Evolutionary conservation across 2,329 filamentous ascomycete genomes (phyloP).

Genomic region (Sphaerulina musiva): DNA sequence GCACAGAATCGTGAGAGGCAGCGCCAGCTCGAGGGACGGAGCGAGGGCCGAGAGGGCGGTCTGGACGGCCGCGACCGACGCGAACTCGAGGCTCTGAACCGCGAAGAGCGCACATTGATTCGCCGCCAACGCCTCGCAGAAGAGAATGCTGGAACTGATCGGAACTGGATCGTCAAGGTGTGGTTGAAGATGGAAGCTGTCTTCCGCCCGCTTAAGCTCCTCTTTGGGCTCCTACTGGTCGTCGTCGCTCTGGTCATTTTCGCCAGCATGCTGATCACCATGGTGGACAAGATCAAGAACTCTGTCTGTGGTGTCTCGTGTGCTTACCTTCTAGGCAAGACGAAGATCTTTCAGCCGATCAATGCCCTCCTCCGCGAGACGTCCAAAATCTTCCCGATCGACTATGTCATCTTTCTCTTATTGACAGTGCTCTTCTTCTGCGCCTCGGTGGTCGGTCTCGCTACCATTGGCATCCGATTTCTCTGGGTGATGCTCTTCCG

Average conservation of each 20-base stretch:
- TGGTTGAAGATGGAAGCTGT: constrained; percentile 79
- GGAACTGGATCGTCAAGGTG: constrained; percentile 61
- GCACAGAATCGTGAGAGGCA: constrained; percentile 87
- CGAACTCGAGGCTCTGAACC: constrained; percentile 76
- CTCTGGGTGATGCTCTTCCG: constrained; percentile 91
- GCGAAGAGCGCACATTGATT: constrained; percentile 87
- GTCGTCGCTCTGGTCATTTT: constrained; percentile 69
- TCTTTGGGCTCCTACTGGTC: constrained; percentile 74
- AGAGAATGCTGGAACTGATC: constrained; percentile 72
- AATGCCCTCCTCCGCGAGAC: constrained; percentile 83
- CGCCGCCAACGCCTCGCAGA: constrained; percentile 81
- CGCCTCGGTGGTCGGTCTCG: constrained; percentile 79
- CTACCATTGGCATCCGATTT: constrained; percentile 85
- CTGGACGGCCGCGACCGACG: constrained; percentile 79
- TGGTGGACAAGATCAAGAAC: constrained; percentile 93
- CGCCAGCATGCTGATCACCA: constrained; percentile 89
- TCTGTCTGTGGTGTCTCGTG: constrained; percentile 85
- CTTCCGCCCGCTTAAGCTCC: constrained; percentile 79
- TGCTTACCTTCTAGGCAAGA: constrained; percentile 81
- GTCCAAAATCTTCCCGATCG: constrained; percentile 78
- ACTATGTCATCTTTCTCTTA: constrained; percentile 83
- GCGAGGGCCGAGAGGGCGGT: constrained; percentile 64
- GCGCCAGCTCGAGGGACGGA: constrained; percentile 81
- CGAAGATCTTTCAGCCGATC: constrained; percentile 90
- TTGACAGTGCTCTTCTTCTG: constrained; percentile 82